Evolutionary conservation across 768 basidiomycete species (phyloP).

Genomic region (Trametes coccinea): DNA sequence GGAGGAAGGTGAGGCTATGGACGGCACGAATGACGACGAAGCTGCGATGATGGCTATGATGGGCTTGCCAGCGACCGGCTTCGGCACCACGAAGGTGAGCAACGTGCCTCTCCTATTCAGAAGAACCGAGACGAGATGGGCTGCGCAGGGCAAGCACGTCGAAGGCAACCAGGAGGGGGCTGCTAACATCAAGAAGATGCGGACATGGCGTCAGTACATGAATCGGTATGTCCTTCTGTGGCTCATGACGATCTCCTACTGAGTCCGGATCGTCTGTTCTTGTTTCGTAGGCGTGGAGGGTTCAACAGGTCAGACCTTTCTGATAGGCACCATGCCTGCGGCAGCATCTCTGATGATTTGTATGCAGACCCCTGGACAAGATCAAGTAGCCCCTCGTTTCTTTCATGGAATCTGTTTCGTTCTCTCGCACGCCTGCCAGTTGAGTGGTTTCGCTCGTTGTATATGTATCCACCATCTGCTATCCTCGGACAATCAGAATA

Average conservation of each 20-base stretch:
- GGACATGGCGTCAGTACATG: conserved; percentile 99
- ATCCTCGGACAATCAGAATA: conserved; percentile 5
- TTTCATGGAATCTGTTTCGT: not conserved
- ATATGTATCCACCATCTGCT: conserved; percentile 3
- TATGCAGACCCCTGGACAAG: conserved; percentile 83
- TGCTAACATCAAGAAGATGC: conserved; percentile 70
- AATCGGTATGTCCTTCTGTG: conserved; percentile 60
- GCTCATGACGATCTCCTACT: conserved; percentile 17
- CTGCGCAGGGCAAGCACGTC: conserved; percentile 69
- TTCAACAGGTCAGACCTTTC: conserved; percentile 67
- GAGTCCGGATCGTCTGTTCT: conserved; percentile 4
- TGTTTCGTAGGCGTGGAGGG: conserved; percentile 64
- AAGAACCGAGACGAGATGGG: not conserved
- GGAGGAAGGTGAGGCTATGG: conserved; percentile 51
- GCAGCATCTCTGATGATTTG: not conserved
- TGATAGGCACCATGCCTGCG: not conserved
- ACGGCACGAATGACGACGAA: conserved; percentile 64
- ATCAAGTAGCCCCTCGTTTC: conserved; percentile 66
- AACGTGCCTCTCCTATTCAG: not conserved
- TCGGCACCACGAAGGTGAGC: conserved; percentile 84
- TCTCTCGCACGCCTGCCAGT: not conserved
- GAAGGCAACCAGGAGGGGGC: conserved; percentile 79
- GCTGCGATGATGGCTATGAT: conserved; percentile 87
- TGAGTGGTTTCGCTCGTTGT: conserved; percentile 1
- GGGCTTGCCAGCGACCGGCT: conserved; percentile 70